phyloP scores from a whole-genome alignment of 202 grass and related monocot species.

The Brachypodium distachyon region DNA sequence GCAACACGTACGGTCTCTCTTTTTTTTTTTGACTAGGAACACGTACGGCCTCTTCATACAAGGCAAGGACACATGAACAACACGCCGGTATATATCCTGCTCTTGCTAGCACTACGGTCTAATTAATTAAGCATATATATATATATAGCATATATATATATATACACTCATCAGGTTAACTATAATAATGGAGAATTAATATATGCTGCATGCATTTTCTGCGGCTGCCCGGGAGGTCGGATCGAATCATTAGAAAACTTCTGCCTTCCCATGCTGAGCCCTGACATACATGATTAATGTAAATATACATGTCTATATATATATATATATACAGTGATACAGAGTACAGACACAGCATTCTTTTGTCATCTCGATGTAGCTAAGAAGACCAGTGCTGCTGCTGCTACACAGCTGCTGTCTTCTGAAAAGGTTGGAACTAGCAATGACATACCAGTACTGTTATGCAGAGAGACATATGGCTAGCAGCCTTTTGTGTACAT shows the following conservation, averaged over 20 bases:
- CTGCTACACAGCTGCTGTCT: background rate
- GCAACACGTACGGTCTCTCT: background rate
- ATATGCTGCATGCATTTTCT: background rate
- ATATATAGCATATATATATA: too few relatives aligned
- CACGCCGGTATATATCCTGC: too few relatives aligned
- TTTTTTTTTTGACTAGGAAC: too few relatives aligned
- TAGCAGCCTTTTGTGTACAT: constrained; percentile 9
- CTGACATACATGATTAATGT: too few relatives aligned
- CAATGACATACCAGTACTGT: constrained; percentile 8
- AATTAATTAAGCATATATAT: too few relatives aligned
- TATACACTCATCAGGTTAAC: background rate
- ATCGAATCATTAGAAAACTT: constrained; percentile 34
- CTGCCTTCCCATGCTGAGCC: constrained; percentile 6
- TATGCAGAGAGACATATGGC: background rate
- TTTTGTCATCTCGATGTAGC: constrained; percentile 28
- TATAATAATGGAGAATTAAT: background rate
- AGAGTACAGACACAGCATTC: background rate
- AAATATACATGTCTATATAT: too few relatives aligned
- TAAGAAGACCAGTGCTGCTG: constrained; percentile 11
- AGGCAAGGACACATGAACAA: too few relatives aligned
- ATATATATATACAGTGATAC: constrained; percentile 10
- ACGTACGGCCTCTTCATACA: too few relatives aligned
- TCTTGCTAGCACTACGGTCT: too few relatives aligned
- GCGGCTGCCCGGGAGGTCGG: background rate
- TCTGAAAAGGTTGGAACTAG: constrained; percentile 35